Evolutionary conservation across 768 basidiomycete species (phyloP).

Genomic region (Rhodotorula diobovata): DNA sequence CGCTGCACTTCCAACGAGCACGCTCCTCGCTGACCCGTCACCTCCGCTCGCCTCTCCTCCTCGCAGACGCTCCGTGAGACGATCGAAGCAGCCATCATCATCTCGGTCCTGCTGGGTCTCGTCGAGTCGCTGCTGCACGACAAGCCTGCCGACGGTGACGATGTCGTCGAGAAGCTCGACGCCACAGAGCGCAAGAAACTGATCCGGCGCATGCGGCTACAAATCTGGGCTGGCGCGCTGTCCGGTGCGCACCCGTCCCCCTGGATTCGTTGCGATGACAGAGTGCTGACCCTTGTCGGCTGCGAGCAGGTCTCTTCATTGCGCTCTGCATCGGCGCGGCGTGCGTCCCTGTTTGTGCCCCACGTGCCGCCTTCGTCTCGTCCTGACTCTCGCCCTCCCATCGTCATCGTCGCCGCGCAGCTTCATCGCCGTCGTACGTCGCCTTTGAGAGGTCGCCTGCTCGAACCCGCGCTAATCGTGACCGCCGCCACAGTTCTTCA

Average conservation of each 20-base stretch:
- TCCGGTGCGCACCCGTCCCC: background rate
- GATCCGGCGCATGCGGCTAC: slow-evolving; percentile 61
- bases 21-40: background rate
- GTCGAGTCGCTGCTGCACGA: slow-evolving; percentile 70
- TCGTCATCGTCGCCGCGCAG: background rate
- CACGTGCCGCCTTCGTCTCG: background rate
- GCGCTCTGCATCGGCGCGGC: slow-evolving; percentile 80
- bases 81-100: slow-evolving; percentile 84
- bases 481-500: slow-evolving; percentile 63
- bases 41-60: background rate
- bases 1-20: background rate
- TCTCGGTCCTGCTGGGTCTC: slow-evolving; percentile 83
- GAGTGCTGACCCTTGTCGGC: slow-evolving; percentile 69
- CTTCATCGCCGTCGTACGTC: slow-evolving; percentile 24
- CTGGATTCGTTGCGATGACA: slow-evolving; percentile 43
- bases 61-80: slow-evolving; percentile 56
- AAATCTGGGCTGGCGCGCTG: slow-evolving; percentile 27
- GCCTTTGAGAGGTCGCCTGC: too few species aligned
- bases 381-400: background rate
- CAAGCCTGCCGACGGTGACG: slow-evolving; percentile 1
- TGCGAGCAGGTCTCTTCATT: slow-evolving; percentile 70
- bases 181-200: slow-evolving; percentile 44
- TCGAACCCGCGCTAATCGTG: background rate
- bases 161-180: slow-evolving; percentile 19
- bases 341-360: slow-evolving; percentile 66